Conservation (phyloP, 2,329 filamentous ascomycete genomes). For the Cercospora sp. region DNA sequence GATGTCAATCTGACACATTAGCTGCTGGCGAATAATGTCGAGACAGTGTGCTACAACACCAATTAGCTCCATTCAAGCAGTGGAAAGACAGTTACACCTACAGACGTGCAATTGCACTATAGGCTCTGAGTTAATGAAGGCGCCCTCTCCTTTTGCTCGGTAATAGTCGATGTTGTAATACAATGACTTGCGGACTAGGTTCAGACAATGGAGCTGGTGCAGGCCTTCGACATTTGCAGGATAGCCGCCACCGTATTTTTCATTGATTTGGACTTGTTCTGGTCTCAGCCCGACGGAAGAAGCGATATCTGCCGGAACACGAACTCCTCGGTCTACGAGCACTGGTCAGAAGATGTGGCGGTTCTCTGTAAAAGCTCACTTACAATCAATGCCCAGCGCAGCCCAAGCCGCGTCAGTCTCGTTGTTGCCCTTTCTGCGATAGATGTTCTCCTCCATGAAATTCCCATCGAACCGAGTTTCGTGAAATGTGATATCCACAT, state of each 20-base stretch:
- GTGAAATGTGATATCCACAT: constrained; percentile 25
- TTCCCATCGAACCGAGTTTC: constrained; percentile 55
- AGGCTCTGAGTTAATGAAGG: constrained; percentile 58
- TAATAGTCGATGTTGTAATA: constrained; percentile 65
- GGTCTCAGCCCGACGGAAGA: constrained; percentile 50
- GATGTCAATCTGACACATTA: constrained; percentile 65
- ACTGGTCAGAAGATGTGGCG: background rate
- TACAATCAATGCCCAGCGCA: constrained; percentile 51
- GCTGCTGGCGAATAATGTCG: constrained; percentile 62
- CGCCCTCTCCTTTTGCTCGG: constrained; percentile 50
- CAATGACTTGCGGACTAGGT: constrained; percentile 59
- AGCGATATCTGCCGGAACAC: constrained; percentile 21
- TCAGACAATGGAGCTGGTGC: constrained; percentile 61
- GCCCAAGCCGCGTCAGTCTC: constrained; percentile 60
- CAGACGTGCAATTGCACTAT: constrained; percentile 60
- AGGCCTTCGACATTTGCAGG: constrained; percentile 59
- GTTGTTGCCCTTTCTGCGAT: constrained; percentile 47
- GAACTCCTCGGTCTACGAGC: constrained; percentile 14
- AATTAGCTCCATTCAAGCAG: constrained; percentile 6
- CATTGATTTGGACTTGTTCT: constrained; percentile 57
- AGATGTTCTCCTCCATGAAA: constrained; percentile 57
- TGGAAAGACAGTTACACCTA: constrained; percentile 41
- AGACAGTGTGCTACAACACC: constrained; percentile 56
- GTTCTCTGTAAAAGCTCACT: background rate
- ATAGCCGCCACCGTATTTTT: constrained; percentile 60